Conservation (phyloP, 2,329 filamentous ascomycete species). For the Westerdykella sp. region DNA sequence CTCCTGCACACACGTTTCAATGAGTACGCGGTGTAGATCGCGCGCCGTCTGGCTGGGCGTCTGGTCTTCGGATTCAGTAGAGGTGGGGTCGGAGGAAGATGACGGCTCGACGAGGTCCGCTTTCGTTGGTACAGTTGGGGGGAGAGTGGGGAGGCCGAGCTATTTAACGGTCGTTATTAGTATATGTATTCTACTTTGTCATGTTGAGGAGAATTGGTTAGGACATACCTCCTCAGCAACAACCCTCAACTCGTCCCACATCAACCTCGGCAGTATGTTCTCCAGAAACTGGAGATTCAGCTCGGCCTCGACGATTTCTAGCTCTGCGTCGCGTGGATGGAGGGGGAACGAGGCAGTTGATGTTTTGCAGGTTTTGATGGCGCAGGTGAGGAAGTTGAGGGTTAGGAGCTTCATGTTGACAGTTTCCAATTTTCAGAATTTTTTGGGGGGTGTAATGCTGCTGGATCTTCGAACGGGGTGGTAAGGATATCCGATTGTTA, state of each 20-base stretch:
- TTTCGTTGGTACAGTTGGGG: constrained; percentile 35
- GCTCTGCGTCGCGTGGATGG: constrained; percentile 85
- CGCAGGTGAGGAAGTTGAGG: constrained; percentile 94
- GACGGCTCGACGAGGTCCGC: constrained; percentile 27
- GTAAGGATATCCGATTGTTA: not conserved
- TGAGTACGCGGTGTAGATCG: constrained; percentile 72
- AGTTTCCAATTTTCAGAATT: not conserved
- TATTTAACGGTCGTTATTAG: constrained; percentile 31
- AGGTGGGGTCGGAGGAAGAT: constrained; percentile 1
- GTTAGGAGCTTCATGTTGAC: constrained; percentile 82
- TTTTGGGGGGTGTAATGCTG: no score
- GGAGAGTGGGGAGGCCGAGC: constrained; percentile 73
- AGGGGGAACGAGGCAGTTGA: constrained; percentile 76
- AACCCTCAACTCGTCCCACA: constrained; percentile 74
- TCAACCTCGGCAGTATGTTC: constrained; percentile 79
- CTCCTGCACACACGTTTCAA: constrained; percentile 85
- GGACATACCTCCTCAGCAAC: constrained; percentile 66
- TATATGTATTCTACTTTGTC: not conserved
- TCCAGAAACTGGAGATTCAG: constrained; percentile 72
- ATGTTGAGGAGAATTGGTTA: not conserved
- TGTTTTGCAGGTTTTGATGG: constrained; percentile 88
- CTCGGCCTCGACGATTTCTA: constrained; percentile 77
- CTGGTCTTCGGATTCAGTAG: constrained; percentile 40
- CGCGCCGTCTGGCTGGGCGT: constrained; percentile 63
- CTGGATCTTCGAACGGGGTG: no score